Evolutionary conservation across 2,329 filamentous ascomycete species (phyloP), one percentile per base, ranked within the genome.

Genomic region (Aureobasidium sp.): DNA sequence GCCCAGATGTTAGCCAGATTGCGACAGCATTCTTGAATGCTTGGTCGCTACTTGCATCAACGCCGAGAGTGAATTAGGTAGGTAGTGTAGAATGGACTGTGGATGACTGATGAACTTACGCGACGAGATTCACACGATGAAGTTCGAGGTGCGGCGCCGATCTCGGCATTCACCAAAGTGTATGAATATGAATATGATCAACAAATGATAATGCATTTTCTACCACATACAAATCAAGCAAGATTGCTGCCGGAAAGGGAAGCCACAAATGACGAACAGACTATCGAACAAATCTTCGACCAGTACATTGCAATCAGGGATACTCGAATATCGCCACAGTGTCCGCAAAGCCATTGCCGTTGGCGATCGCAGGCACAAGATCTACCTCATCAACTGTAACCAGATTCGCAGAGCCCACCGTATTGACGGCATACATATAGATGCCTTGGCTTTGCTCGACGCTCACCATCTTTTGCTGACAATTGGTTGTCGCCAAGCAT

Each of bases 401-500:
- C 67, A 68, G 67, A n/a, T 65, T 66, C n/a, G 45, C 59, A 27
- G 65, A 52, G 6, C 62, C 67, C 22, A 64, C 62, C 33, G 67
- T 68, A 37, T 62, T 68, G 37, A 68, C 49, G 22, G 63, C 61
- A 37, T 67, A 68, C 33, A 68, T 19, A 29, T 66, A 66, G 14
- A 68, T 59, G 3, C 59, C 62, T 42, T 66, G 50, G 24, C 63
- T 65, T 15, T 64, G 33, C 73, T 91, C 85, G 39, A 93, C 77
- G 67, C 84, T 85, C 50, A 92, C 81, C 77, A 94, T 91, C 75
- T 91, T 87, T 62, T 86, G 80, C 75, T 93, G 90, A 77, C 90
- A 94, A 66, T 82, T 83, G 71, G 89, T 82, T 11, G 79, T 80
- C 40, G 75, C 73, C 17, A 92, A 81, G 68, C 90, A 94, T 19